phyloP scores from a whole-genome alignment of 2,329 filamentous ascomycete genomes.

The Eurotiales sp. region DNA sequence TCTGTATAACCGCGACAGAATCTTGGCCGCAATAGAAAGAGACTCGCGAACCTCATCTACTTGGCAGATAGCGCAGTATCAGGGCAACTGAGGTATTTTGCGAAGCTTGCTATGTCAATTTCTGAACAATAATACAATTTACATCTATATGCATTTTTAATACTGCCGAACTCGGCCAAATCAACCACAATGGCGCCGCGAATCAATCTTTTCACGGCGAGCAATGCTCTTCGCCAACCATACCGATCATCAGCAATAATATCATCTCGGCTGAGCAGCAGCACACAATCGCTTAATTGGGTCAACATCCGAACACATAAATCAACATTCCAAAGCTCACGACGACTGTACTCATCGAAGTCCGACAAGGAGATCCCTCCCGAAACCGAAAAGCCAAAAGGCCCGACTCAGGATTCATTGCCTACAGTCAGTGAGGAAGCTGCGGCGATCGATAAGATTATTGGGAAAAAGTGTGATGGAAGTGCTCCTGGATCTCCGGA shows the following conservation, averaged over 20 bases:
- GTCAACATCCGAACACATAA: background rate
- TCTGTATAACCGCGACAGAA: slow-evolving; percentile 17
- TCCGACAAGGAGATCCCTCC: slow-evolving; percentile 25
- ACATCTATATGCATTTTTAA: background rate
- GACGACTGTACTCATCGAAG: slow-evolving; percentile 35
- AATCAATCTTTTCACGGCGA: slow-evolving; percentile 46
- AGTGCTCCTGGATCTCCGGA: slow-evolving; percentile 52
- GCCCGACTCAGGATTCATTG: slow-evolving; percentile 51
- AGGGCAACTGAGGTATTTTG: slow-evolving; percentile 1
- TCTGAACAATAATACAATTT: background rate
- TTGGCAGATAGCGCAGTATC: background rate
- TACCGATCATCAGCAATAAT: slow-evolving; percentile 20
- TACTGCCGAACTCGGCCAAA: background rate
- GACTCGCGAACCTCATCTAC: background rate
- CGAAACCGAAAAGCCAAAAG: slow-evolving; percentile 28
- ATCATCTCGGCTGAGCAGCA: slow-evolving; percentile 18
- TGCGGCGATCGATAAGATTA: slow-evolving; percentile 56
- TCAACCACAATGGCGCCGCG: slow-evolving; percentile 51
- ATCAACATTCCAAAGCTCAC: slow-evolving; percentile 13
- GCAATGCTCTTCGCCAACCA: slow-evolving; percentile 30
- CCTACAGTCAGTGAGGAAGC: slow-evolving; percentile 65
- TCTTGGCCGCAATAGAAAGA: slow-evolving; percentile 10
- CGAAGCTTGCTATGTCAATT: background rate
- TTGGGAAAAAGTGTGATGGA: slow-evolving; percentile 34
- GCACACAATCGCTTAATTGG: slow-evolving; percentile 3